A percentile compares a stretch with the other conserved stretches of the same genome.
These are phyloP conservation scores for Saccharomycopsis capsularis DNA, from an alignment of 805 yeast genomes.

Conservation along the genomic window DNA sequence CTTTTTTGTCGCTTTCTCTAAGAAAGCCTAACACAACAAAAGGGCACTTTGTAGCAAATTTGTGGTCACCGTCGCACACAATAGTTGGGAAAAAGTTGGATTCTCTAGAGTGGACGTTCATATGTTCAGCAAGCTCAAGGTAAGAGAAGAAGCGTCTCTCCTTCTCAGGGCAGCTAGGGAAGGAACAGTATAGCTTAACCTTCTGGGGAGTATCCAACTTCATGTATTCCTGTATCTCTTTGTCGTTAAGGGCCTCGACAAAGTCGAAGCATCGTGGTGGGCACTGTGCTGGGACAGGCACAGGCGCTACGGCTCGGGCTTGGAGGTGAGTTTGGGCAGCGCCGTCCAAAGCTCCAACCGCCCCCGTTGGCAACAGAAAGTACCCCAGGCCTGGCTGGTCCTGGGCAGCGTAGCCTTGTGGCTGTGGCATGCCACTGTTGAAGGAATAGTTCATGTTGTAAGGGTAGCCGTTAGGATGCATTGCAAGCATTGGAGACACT, in stretches of 20 bases:
- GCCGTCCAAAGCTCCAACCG: no score
- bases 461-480: no score
- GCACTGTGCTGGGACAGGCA: no score
- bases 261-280: no score
- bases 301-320: no score
- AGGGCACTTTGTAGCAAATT: constrained; percentile 14
- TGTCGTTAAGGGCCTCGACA: constrained; percentile 6
- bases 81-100: constrained; percentile 11
- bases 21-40: constrained; percentile 19
- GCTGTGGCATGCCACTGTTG: no score
- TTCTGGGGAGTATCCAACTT: constrained; percentile 16
- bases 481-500: no score
- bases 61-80: constrained; percentile 17
- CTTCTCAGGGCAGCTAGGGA: constrained; percentile 3
- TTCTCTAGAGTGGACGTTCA: constrained; percentile 14
- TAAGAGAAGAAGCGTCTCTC: constrained; percentile 8
- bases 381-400: no score
- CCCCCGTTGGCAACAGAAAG: no score
- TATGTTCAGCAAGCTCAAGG: constrained; percentile 16
- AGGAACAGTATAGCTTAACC: constrained; percentile 16
- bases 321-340: no score
- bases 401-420: no score
- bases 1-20: constrained; percentile 13
- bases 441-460: no score
- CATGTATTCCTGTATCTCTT: constrained; percentile 12